Evolutionary conservation across 768 basidiomycete genomes (phyloP).

Genomic region (Hydnomerulius pinastri): DNA sequence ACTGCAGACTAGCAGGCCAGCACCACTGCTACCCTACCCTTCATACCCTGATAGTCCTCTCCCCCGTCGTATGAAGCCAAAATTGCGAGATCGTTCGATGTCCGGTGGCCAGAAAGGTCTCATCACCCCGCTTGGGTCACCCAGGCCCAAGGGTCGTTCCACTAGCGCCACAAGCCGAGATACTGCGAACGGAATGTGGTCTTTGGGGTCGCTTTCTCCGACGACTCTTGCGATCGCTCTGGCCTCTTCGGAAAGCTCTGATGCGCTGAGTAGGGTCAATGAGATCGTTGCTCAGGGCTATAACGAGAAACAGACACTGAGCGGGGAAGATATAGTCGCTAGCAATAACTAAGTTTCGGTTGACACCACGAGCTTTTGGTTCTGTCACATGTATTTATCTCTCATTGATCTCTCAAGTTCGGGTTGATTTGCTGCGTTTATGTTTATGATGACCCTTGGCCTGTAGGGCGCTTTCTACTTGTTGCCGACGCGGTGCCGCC

Average conservation of each 20-base stretch:
- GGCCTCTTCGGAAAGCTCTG: slow-evolving; percentile 22
- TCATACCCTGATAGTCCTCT: slow-evolving; percentile 15
- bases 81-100: background rate
- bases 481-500: too few relatives aligned
- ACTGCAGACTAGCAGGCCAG: slow-evolving; percentile 4
- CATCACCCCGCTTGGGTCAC: slow-evolving; percentile 10
- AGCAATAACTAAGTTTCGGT: background rate
- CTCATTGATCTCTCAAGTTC: too few relatives aligned
- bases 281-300: slow-evolving; percentile 40
- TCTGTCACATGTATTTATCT: too few relatives aligned
- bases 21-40: slow-evolving; percentile 24
- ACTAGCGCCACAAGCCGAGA: slow-evolving; percentile 5
- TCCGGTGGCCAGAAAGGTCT: slow-evolving; percentile 1
- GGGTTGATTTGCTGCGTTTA: too few relatives aligned
- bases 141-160: slow-evolving; percentile 6
- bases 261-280: slow-evolving; percentile 35
- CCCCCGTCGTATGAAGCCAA: background rate
- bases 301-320: slow-evolving; percentile 17
- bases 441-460: too few relatives aligned
- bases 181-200: slow-evolving; percentile 6
- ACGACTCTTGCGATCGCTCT: slow-evolving; percentile 23
- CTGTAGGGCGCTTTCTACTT: too few relatives aligned
- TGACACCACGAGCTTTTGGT: too few relatives aligned
- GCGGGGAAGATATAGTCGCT: background rate
- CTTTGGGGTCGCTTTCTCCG: slow-evolving; percentile 23